These are phyloP conservation scores for Cyberlindnera petersonii DNA, from an alignment of 805 yeast species.

Conservation along the genomic window DNA sequence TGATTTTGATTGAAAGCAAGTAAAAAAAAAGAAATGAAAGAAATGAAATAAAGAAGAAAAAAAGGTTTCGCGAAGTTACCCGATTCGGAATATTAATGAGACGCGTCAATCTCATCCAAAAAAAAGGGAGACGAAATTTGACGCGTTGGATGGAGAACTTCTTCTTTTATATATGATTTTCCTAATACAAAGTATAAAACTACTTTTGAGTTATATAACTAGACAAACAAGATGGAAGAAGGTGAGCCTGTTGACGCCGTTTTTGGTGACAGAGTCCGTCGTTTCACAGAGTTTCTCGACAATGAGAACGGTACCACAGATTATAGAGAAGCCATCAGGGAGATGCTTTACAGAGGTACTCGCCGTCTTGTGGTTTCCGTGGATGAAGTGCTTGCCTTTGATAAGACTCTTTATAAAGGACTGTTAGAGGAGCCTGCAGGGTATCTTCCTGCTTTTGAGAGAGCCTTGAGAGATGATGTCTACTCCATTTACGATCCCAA, in stretches of 20 bases:
- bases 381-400: constrained; percentile 86
- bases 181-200: too few relatives aligned
- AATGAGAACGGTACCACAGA: constrained; percentile 50
- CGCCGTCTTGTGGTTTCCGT: constrained; percentile 69
- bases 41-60: too few relatives aligned
- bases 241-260: constrained; percentile 36
- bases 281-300: constrained; percentile 83
- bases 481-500: constrained; percentile 64
- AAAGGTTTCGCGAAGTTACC: too few relatives aligned
- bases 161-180: too few relatives aligned
- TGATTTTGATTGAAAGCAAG: too few relatives aligned
- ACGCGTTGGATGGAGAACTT: too few relatives aligned
- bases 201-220: too few relatives aligned
- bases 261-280: constrained; percentile 79
- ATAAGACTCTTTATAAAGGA: constrained; percentile 73
- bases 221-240: constrained; percentile 21
- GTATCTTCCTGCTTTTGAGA: constrained; percentile 82
- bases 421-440: constrained; percentile 75
- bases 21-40: too few relatives aligned
- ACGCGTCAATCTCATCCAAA: too few relatives aligned
- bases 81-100: constrained; percentile 16
- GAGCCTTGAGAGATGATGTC: constrained; percentile 79
- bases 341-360: constrained; percentile 64
- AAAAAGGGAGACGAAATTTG: too few relatives aligned
- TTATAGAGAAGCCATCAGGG: constrained; percentile 65